phyloP scores from a whole-genome alignment of 1,284 basidiomycete genomes.

The Kalmanozyma brasiliensis region DNA sequence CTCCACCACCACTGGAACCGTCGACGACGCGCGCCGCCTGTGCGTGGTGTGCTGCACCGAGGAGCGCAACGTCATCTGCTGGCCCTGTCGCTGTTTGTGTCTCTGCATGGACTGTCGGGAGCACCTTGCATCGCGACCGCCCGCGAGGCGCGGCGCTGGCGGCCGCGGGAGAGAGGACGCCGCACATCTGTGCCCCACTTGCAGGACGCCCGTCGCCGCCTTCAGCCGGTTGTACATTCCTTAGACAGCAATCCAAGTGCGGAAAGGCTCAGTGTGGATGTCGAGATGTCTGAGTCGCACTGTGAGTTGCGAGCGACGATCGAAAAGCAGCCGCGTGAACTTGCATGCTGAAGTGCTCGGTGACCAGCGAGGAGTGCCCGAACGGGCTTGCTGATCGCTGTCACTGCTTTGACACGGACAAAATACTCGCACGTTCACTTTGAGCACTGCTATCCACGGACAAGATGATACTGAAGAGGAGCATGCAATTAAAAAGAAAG shows the following conservation, averaged over 20 bases:
- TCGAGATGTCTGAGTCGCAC: no score
- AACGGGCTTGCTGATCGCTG: no score
- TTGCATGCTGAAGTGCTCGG: no score
- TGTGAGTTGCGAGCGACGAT: no score
- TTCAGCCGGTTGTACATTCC: conserved; percentile 58
- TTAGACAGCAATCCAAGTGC: no score
- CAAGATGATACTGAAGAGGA: no score
- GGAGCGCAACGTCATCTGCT: conserved; percentile 61
- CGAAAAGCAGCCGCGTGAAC: no score
- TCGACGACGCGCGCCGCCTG: conserved; percentile 30
- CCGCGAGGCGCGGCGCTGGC: conserved; percentile 14
- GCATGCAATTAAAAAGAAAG: not conserved
- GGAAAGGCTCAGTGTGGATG: no score
- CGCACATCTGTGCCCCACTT: conserved; percentile 56
- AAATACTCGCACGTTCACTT: no score
- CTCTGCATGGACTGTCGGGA: conserved; percentile 63
- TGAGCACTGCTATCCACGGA: no score
- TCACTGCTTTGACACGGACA: no score
- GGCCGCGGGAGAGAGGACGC: conserved; percentile 6
- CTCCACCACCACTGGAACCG: not conserved
- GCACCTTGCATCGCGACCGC: conserved; percentile 53
- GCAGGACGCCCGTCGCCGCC: conserved; percentile 55
- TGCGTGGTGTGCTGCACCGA: conserved; percentile 44
- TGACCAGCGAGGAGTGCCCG: no score
- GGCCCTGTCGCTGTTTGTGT: conserved; percentile 66